These are phyloP conservation scores for Monosporozyma yasuniensis DNA, from an alignment of 805 yeast species.

Conservation along the genomic window DNA sequence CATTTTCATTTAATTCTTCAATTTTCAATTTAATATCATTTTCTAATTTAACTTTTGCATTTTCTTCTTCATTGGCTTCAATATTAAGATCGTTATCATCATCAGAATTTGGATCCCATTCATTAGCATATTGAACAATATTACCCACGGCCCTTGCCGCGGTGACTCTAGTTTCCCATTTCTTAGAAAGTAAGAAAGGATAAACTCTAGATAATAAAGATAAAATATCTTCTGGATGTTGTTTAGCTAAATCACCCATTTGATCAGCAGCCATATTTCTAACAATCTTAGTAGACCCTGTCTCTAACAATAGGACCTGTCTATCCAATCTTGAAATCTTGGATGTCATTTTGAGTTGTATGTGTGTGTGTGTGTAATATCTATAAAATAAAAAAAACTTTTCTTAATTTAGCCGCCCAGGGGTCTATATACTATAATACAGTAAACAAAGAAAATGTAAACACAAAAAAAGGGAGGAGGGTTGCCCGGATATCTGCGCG, in stretches of 20 bases:
- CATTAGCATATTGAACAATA: conserved; percentile 64
- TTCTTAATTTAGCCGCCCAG: conserved; percentile 5
- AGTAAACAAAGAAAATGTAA: neutral
- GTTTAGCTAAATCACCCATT: conserved; percentile 83
- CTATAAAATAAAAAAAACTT: no score
- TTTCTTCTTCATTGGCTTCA: conserved; percentile 12
- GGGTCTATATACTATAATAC: neutral
- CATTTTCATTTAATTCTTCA: conserved; percentile 20
- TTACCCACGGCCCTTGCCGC: conserved; percentile 95
- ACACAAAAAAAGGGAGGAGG: neutral
- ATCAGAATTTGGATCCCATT: conserved; percentile 74
- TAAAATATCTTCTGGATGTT: conserved; percentile 87
- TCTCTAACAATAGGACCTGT: conserved; percentile 53
- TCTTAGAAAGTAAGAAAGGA: conserved; percentile 71
- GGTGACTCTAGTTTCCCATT: conserved; percentile 94
- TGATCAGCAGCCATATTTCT: conserved; percentile 97
- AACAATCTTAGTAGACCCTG: conserved; percentile 90
- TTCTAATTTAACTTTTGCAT: conserved; percentile 29
- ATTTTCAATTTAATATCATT: conserved; percentile 27
- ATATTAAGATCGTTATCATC: conserved; percentile 16
- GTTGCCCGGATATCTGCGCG: conserved; percentile 1
- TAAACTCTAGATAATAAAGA: conserved; percentile 79
- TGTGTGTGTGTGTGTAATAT: conserved; percentile 1
- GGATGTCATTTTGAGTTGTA: conserved; percentile 23
- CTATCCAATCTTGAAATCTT: conserved; percentile 37